These are phyloP conservation scores for Trichosporon faecale DNA, from an alignment of 1,284 basidiomycete species.

Conservation along the genomic window DNA sequence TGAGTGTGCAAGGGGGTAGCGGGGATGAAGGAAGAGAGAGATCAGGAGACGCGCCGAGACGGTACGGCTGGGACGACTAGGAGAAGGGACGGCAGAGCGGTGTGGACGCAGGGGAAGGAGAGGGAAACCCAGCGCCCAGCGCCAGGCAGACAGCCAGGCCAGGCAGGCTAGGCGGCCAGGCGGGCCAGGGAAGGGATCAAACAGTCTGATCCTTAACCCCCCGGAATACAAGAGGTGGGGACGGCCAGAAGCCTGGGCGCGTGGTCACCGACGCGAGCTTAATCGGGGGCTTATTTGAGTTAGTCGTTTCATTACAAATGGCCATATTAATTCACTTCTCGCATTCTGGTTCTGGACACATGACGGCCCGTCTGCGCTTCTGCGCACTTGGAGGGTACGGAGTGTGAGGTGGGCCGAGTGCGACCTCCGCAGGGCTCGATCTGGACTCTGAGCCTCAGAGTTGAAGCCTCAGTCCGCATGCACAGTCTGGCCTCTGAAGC, in stretches of 20 bases:
- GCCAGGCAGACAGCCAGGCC: neutral
- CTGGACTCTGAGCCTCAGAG: neutral
- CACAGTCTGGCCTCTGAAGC: too few relatives aligned
- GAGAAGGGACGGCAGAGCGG: neutral
- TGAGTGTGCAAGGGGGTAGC: neutral
- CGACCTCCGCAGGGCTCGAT: neutral
- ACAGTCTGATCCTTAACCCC: neutral
- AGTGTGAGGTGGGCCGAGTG: too few relatives aligned
- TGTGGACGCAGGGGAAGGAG: neutral
- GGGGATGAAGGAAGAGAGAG: neutral
- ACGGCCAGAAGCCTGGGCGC: neutral
- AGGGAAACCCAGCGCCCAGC: neutral
- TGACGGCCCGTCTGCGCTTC: neutral
- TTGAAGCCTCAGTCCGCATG: too few relatives aligned
- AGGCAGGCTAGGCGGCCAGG: neutral
- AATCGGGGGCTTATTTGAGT: neutral
- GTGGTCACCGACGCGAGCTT: neutral
- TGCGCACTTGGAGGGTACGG: too few relatives aligned
- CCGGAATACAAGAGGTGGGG: neutral
- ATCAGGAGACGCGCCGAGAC: conserved; percentile 9
- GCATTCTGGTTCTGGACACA: neutral
- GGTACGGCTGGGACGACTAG: neutral
- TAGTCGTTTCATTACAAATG: neutral
- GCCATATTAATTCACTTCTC: neutral
- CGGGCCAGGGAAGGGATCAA: neutral